Evolutionary conservation across 2,329 filamentous ascomycete species (phyloP).

Genomic region (Ceratocystis variospora): DNA sequence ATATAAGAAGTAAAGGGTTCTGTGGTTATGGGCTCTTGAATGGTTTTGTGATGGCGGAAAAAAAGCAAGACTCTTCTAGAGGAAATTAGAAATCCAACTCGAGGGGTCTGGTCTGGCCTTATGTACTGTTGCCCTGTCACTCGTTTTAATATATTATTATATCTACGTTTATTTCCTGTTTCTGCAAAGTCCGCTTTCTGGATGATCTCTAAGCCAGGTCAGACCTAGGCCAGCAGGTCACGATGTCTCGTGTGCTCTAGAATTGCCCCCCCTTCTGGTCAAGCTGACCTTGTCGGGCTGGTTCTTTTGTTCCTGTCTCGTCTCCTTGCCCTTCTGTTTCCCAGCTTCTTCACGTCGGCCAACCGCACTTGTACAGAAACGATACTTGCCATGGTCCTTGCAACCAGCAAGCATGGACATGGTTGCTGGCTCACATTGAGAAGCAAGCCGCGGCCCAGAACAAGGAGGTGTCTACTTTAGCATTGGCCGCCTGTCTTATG

Average conservation of each 20-base stretch:
- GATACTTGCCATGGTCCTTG: not conserved
- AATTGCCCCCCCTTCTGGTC: not conserved
- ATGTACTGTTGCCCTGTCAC: not conserved
- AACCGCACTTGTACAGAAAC: not conserved
- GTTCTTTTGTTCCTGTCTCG: not conserved
- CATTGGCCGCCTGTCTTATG: not conserved
- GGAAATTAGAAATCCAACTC: not conserved
- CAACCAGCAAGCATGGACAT: not conserved
- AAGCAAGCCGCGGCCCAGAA: not conserved
- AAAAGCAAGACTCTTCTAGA: slow-evolving; percentile 5
- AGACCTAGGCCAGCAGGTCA: slow-evolving; percentile 5
- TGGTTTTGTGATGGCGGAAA: not conserved
- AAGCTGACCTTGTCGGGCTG: not conserved
- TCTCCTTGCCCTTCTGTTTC: not conserved
- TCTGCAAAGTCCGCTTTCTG: not conserved
- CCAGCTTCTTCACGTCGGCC: not conserved
- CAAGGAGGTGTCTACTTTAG: not conserved
- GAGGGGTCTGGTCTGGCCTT: not conserved
- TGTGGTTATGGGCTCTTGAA: not conserved
- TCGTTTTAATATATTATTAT: not conserved
- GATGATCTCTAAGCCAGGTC: slow-evolving; percentile 4
- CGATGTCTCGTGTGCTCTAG: not conserved
- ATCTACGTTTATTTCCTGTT: not conserved
- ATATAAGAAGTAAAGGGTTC: not conserved
- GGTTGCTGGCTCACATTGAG: not conserved